Conservation (phyloP, 352 stramenopile genomes). For the Detonula confervacea region DNA sequence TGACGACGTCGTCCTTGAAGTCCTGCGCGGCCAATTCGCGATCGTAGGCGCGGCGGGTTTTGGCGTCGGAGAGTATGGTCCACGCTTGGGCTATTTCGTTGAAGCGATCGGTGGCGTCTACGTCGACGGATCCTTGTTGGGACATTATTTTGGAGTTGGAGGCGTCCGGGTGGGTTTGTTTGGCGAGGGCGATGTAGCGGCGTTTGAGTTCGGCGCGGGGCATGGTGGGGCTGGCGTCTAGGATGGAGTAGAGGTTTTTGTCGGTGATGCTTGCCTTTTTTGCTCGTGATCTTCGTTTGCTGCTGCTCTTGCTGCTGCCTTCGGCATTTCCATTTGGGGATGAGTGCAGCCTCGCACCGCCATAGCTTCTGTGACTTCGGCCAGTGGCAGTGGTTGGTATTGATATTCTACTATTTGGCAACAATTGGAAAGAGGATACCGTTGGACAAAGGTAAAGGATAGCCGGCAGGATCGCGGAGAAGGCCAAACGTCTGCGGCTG, state of each 20-base stretch:
- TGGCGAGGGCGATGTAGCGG: slow-evolving; percentile 43
- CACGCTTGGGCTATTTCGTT: slow-evolving; percentile 49
- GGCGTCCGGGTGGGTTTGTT: slow-evolving; percentile 46
- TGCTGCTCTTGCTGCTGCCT: not conserved
- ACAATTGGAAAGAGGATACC: not conserved
- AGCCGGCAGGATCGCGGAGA: not conserved
- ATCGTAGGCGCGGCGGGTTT: slow-evolving; percentile 38
- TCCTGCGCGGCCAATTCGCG: slow-evolving; percentile 40
- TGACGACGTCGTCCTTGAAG: slow-evolving; percentile 45
- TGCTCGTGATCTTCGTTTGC: not conserved
- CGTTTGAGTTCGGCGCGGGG: slow-evolving; percentile 42
- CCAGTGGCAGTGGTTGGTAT: not conserved
- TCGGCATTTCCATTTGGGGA: slow-evolving; percentile 2
- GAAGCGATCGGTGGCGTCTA: slow-evolving; percentile 30
- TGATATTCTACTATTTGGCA: not conserved
- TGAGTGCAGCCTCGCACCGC: slow-evolving; percentile 1
- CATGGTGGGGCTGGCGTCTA: slow-evolving; percentile 43
- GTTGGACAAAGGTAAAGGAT: not conserved
- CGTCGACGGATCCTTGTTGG: not conserved
- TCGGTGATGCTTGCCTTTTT: slow-evolving; percentile 12
- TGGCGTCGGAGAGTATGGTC: slow-evolving; percentile 40
- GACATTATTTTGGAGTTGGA: slow-evolving; percentile 4
- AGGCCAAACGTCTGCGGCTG: not conserved
- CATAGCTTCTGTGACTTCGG: not conserved
- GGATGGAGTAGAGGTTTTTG: slow-evolving; percentile 42